Conservation (phyloP, 768 basidiomycete genomes). For the Lactifluus hygrophoroides region DNA sequence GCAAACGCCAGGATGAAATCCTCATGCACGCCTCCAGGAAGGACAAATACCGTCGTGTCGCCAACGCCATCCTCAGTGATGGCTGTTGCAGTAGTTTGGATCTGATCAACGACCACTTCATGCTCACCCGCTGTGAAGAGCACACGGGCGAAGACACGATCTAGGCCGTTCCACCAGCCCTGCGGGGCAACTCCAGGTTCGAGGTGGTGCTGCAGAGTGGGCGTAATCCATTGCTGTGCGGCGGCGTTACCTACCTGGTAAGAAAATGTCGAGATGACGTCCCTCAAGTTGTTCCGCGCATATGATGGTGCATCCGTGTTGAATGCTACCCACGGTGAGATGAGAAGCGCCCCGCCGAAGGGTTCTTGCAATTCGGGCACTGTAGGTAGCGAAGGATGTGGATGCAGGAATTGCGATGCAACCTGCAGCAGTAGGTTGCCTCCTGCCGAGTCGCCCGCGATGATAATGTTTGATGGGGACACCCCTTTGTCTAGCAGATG, state of each 20-base stretch:
- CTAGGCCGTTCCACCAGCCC: neutral
- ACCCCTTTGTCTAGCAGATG: slow-evolving; percentile 16
- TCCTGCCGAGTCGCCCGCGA: slow-evolving; percentile 9
- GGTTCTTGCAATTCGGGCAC: neutral
- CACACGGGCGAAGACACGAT: neutral
- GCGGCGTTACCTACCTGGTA: neutral
- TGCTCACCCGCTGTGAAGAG: neutral
- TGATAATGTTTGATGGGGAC: slow-evolving; percentile 17
- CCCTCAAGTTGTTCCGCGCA: neutral
- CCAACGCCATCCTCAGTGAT: neutral
- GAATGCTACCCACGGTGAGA: slow-evolving; percentile 1
- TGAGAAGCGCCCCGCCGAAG: neutral
- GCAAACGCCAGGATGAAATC: slow-evolving; percentile 1
- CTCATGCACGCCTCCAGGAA: slow-evolving; percentile 11
- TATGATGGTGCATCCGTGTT: neutral
- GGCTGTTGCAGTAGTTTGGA: neutral
- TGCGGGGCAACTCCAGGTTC: neutral
- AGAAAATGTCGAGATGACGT: neutral
- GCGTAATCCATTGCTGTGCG: neutral
- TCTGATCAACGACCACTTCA: neutral
- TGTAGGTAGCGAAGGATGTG: slow-evolving; percentile 2
- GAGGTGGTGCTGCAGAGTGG: neutral
- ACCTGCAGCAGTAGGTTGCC: slow-evolving; percentile 20
- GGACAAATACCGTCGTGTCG: neutral
- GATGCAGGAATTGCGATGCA: slow-evolving; percentile 16